These are phyloP conservation scores for Aspergillus ostianus DNA, from an alignment of 495 filamentous ascomycete genomes.

Conservation along the genomic window DNA sequence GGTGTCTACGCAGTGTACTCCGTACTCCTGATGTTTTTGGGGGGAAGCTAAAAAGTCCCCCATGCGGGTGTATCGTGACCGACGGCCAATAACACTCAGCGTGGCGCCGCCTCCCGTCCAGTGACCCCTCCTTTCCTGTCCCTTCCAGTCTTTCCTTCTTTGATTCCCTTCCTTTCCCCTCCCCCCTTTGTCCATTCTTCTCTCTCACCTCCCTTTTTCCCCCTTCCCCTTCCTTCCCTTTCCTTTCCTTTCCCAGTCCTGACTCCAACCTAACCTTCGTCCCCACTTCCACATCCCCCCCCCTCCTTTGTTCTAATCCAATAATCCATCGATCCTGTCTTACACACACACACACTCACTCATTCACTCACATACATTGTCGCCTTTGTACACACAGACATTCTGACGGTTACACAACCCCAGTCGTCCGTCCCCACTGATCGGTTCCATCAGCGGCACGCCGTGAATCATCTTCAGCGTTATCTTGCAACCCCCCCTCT, in stretches of 20 bases:
- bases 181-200: slow-evolving; percentile 2
- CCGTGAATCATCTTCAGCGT: slow-evolving; percentile 20
- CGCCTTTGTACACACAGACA: slow-evolving; percentile 19
- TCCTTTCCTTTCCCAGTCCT: slow-evolving; percentile 15
- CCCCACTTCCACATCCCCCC: slow-evolving; percentile 20
- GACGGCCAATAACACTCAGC: slow-evolving; percentile 15
- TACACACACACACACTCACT: slow-evolving; percentile 6
- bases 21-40: no score
- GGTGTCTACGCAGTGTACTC: no score
- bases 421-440: slow-evolving; percentile 24
- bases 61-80: slow-evolving; percentile 11
- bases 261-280: slow-evolving; percentile 19
- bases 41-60: not conserved
- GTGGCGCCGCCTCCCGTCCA: slow-evolving; percentile 15
- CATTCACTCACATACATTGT: not conserved
- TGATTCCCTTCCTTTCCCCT: slow-evolving; percentile 8
- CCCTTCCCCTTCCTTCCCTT: slow-evolving; percentile 10
- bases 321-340: slow-evolving; percentile 18
- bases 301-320: slow-evolving; percentile 14
- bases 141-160: slow-evolving; percentile 13
- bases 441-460: slow-evolving; percentile 23
- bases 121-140: slow-evolving; percentile 13
- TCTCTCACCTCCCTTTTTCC: slow-evolving; percentile 15
- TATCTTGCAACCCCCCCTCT: slow-evolving; percentile 2
- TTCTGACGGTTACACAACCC: slow-evolving; percentile 23